These are phyloP conservation scores for Danielia oregonensis DNA, from an alignment of 805 yeast genomes.

Conservation along the genomic window DNA sequence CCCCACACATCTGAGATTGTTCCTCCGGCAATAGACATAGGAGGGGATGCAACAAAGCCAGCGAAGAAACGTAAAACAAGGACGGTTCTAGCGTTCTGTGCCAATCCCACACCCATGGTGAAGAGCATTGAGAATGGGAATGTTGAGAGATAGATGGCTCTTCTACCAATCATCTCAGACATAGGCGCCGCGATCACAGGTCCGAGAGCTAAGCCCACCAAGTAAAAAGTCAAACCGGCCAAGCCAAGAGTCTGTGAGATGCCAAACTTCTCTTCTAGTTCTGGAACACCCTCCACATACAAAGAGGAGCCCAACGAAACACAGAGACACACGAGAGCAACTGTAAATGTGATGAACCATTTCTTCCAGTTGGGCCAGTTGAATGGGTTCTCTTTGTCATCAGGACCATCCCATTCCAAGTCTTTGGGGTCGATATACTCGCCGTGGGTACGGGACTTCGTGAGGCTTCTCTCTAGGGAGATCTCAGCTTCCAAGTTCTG, in stretches of 20 bases:
- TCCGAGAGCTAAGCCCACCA: slow-evolving; percentile 68
- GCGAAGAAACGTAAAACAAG: slow-evolving; percentile 69
- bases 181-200: slow-evolving; percentile 68
- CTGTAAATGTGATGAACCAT: slow-evolving; percentile 51
- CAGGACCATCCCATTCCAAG: slow-evolving; percentile 57
- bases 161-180: slow-evolving; percentile 18
- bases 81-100: slow-evolving; percentile 29
- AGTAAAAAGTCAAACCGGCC: slow-evolving; percentile 66
- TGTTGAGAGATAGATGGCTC: slow-evolving; percentile 12
- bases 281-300: slow-evolving; percentile 62
- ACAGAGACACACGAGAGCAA: slow-evolving; percentile 59
- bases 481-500: slow-evolving; percentile 7
- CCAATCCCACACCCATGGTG: slow-evolving; percentile 19
- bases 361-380: slow-evolving; percentile 65
- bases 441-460: slow-evolving; percentile 8
- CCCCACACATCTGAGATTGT: slow-evolving; percentile 76
- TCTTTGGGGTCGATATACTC: slow-evolving; percentile 15
- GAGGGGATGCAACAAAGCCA: slow-evolving; percentile 77
- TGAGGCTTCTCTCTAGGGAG: slow-evolving; percentile 2
- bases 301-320: slow-evolving; percentile 75
- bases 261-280: slow-evolving; percentile 45
- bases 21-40: slow-evolving; percentile 82
- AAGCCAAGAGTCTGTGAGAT: slow-evolving; percentile 58
- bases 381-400: slow-evolving; percentile 60
- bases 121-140: slow-evolving; percentile 16